These are phyloP conservation scores for Metarhizium rileyi DNA, from an alignment of 2,329 filamentous ascomycete genomes.

Conservation along the genomic window DNA sequence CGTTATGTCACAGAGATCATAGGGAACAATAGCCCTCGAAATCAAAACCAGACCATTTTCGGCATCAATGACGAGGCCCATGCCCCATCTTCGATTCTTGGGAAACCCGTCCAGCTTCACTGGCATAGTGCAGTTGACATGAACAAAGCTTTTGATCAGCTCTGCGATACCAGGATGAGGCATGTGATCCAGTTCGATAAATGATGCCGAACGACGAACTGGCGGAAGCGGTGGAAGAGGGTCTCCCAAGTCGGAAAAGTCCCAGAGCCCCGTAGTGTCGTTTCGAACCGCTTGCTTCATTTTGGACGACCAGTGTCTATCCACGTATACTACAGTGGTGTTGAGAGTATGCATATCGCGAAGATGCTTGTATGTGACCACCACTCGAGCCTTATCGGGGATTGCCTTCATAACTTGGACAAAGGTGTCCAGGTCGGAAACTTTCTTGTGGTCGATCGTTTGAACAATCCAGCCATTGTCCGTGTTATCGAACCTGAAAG, in stretches of 20 bases:
- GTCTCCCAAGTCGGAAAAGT: conserved; percentile 79
- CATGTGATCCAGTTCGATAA: conserved; percentile 84
- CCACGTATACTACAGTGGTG: conserved; percentile 84
- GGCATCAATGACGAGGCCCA: conserved; percentile 94
- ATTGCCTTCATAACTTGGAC: conserved; percentile 85
- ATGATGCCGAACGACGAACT: conserved; percentile 69
- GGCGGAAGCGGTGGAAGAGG: conserved; percentile 66
- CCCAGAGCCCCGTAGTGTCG: conserved; percentile 84
- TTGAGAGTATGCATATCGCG: conserved; percentile 89
- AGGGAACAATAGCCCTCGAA: conserved; percentile 87
- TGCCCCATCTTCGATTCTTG: conserved; percentile 85
- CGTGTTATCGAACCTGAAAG: conserved; percentile 86
- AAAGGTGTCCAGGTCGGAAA: conserved; percentile 78
- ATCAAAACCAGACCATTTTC: conserved; percentile 92
- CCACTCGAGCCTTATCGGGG: conserved; percentile 72
- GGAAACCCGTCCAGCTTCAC: conserved; percentile 97
- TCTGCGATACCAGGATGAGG: conserved; percentile 86
- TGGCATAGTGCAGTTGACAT: conserved; percentile 86
- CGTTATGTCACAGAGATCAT: conserved; percentile 92
- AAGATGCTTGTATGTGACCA: conserved; percentile 92
- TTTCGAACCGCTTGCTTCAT: conserved; percentile 91
- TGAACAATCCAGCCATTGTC: conserved; percentile 92
- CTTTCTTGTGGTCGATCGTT: conserved; percentile 83
- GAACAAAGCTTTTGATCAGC: conserved; percentile 88
- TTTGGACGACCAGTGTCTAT: conserved; percentile 91